phyloP scores from a whole-genome alignment of 1,284 basidiomycete genomes.

The Papiliotrema laurentii region DNA sequence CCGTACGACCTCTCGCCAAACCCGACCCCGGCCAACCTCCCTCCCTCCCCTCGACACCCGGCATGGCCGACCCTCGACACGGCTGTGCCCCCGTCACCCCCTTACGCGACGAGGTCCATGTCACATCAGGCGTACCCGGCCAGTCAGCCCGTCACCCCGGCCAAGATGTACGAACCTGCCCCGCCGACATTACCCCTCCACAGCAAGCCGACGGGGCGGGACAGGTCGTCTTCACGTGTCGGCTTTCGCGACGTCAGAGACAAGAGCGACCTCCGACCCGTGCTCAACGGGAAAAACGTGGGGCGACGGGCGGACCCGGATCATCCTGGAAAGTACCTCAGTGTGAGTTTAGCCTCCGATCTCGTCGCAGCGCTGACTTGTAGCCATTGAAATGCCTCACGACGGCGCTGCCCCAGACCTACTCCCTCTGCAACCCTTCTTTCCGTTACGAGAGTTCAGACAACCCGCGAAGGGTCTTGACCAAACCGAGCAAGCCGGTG shows the following conservation, averaged over 20 bases:
- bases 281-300: constrained; percentile 27
- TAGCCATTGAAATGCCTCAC: constrained; percentile 85
- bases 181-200: constrained; percentile 14
- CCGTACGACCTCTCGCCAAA: constrained; percentile 26
- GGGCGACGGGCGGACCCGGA: constrained; percentile 44
- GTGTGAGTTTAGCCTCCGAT: constrained; percentile 29
- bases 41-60: constrained; percentile 6
- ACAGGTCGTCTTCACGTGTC: constrained; percentile 12
- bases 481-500: constrained; percentile 88
- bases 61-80: constrained; percentile 5
- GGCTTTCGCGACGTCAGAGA: constrained; percentile 40
- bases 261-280: constrained; percentile 35
- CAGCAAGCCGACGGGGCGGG: too few species aligned
- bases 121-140: constrained; percentile 23
- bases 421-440: constrained; percentile 82
- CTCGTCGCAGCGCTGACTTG: constrained; percentile 4
- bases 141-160: constrained; percentile 37
- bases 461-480: constrained; percentile 88
- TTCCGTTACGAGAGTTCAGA: constrained; percentile 89
- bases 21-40: background rate
- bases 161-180: constrained; percentile 20
- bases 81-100: constrained; percentile 6
- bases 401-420: constrained; percentile 78
- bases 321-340: constrained; percentile 39
- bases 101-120: constrained; percentile 11